Conservation (phyloP, 1,139 yeast species). For the Wickerhamiella pararugosa region DNA sequence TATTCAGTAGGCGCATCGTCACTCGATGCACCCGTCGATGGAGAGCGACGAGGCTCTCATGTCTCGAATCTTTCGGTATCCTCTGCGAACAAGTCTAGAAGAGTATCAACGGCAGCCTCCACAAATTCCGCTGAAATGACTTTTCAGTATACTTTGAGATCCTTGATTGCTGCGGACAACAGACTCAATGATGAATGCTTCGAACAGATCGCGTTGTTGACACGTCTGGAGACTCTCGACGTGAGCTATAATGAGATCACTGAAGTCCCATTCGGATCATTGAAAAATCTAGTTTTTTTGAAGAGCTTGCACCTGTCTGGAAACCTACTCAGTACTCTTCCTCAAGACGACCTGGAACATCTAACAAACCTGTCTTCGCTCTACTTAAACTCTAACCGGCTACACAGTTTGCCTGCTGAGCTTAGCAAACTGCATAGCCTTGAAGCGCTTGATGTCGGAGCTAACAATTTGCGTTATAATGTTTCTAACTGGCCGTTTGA, state of each 20-base stretch:
- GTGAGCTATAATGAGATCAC: slow-evolving; percentile 69
- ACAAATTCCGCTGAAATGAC: slow-evolving; percentile 9
- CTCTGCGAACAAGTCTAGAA: background rate
- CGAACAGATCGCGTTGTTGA: slow-evolving; percentile 47
- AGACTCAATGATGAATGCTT: slow-evolving; percentile 67
- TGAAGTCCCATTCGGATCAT: slow-evolving; percentile 65
- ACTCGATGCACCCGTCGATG: background rate
- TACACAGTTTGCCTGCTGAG: slow-evolving; percentile 83
- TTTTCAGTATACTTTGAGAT: slow-evolving; percentile 23
- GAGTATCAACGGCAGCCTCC: slow-evolving; percentile 7
- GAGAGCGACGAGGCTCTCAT: background rate
- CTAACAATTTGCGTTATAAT: slow-evolving; percentile 79
- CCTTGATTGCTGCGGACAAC: slow-evolving; percentile 66
- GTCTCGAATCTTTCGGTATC: background rate
- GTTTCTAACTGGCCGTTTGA: slow-evolving; percentile 91
- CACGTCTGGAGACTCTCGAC: slow-evolving; percentile 49
- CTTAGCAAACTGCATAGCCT: slow-evolving; percentile 52
- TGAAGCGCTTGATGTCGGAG: slow-evolving; percentile 74
- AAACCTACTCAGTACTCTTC: slow-evolving; percentile 60
- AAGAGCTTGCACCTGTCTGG: slow-evolving; percentile 73
- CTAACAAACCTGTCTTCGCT: slow-evolving; percentile 45
- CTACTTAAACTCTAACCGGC: slow-evolving; percentile 67
- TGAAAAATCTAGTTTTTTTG: slow-evolving; percentile 41
- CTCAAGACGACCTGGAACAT: slow-evolving; percentile 69
- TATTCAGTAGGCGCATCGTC: background rate